phyloP scores from a whole-genome alignment of 2,329 filamentous ascomycete genomes.

The Venturia aucupariae region DNA sequence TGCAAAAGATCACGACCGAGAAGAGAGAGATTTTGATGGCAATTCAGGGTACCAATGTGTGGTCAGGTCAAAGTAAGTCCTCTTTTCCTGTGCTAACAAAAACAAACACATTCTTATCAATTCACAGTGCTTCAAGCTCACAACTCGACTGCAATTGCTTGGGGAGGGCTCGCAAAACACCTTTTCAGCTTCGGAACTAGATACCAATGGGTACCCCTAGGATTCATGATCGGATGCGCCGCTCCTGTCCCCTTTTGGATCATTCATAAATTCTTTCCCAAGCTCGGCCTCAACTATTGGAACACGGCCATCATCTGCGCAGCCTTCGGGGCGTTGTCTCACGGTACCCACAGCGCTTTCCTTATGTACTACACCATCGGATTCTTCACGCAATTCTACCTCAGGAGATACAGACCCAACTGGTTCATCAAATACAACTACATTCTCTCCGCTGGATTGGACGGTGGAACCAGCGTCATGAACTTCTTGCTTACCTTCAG shows the following conservation, averaged over 20 bases:
- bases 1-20: conserved; percentile 34
- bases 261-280: conserved; percentile 21
- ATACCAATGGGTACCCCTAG: conserved; percentile 32
- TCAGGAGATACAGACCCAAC: conserved; percentile 27
- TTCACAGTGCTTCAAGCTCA: conserved; percentile 30
- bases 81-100: not conserved
- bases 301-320: conserved; percentile 36
- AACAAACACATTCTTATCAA: not conserved
- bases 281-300: conserved; percentile 22
- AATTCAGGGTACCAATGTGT: conserved; percentile 34
- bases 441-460: conserved; percentile 31
- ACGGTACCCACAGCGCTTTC: conserved; percentile 34
- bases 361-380: conserved; percentile 27
- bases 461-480: conserved; percentile 32
- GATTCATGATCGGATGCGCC: conserved; percentile 31
- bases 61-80: conserved; percentile 31
- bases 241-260: conserved; percentile 28
- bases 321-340: conserved; percentile 34
- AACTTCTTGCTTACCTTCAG: conserved; percentile 36
- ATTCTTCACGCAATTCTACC: conserved; percentile 28
- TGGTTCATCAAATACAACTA: conserved; percentile 37
- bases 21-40: conserved; percentile 34
- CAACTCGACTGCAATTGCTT: conserved; percentile 27
- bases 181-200: conserved; percentile 27
- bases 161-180: conserved; percentile 17